Conservation (phyloP, 768 basidiomycete species). For the Auriscalpium orientale region DNA sequence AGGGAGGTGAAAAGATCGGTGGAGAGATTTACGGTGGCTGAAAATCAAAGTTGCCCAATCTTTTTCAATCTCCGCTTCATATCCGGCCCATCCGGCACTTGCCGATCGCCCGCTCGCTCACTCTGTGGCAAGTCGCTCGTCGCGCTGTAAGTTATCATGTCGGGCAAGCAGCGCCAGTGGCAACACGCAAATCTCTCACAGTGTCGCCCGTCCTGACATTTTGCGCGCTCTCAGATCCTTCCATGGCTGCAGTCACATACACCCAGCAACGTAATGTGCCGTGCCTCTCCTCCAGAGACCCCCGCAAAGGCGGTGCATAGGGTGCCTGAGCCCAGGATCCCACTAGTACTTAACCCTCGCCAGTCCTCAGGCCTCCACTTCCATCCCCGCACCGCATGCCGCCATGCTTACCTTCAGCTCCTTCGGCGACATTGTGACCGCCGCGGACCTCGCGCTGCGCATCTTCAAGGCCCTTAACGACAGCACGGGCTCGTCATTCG, state of each 20-base stretch:
- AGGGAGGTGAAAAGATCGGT: constrained; percentile 21
- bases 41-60: constrained; percentile 24
- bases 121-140: too few relatives aligned
- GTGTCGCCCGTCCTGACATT: too few relatives aligned
- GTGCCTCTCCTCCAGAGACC: too few relatives aligned
- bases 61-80: constrained; percentile 36
- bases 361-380: constrained; percentile 66
- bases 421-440: neutral
- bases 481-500: neutral
- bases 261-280: too few relatives aligned
- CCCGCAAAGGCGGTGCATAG: too few relatives aligned
- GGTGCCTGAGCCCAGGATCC: too few relatives aligned
- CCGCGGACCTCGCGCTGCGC: neutral
- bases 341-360: constrained; percentile 32
- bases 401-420: neutral
- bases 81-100: constrained; percentile 5
- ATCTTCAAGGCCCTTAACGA: neutral
- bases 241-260: too few relatives aligned
- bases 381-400: constrained; percentile 45
- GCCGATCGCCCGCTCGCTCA: too few relatives aligned
- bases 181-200: too few relatives aligned
- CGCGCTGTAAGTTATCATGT: too few relatives aligned
- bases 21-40: constrained; percentile 16
- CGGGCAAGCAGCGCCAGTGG: too few relatives aligned
- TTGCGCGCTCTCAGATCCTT: too few relatives aligned